phyloP scores from a whole-genome alignment of 192 early-diverging fungal species.

The Pecoramyces ruminantium region DNA sequence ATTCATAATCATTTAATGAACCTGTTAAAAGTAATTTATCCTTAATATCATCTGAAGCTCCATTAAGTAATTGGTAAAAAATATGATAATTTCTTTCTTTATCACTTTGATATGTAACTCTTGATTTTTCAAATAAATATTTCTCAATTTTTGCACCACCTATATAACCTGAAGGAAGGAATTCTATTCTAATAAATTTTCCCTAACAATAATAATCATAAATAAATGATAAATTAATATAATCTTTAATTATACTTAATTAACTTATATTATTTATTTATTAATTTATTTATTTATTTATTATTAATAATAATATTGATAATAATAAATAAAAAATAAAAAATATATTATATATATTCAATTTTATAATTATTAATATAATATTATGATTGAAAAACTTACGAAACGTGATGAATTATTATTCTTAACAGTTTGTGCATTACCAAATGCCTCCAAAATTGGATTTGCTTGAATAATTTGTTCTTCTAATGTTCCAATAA shows the following conservation, averaged over 20 bases:
- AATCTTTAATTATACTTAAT: too few relatives aligned
- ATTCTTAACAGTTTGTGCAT: slow-evolving; percentile 95
- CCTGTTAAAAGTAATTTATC: slow-evolving; percentile 61
- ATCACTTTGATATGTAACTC: slow-evolving; percentile 78
- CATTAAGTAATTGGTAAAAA: slow-evolving; percentile 93
- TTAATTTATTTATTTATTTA: too few relatives aligned
- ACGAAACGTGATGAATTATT: slow-evolving; percentile 97
- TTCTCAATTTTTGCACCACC: slow-evolving; percentile 92
- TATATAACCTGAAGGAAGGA: slow-evolving; percentile 69
- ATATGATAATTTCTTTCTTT: slow-evolving; percentile 94
- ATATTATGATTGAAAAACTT: slow-evolving; percentile 9
- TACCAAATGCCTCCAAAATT: slow-evolving; percentile 94
- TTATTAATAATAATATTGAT: too few relatives aligned
- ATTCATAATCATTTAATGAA: slow-evolving; percentile 56
- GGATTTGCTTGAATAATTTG: slow-evolving; percentile 95
- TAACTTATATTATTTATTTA: background rate
- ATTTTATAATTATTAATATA: too few relatives aligned
- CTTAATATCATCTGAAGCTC: slow-evolving; percentile 52
- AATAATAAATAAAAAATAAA: too few relatives aligned
- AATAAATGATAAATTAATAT: too few relatives aligned
- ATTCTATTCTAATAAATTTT: slow-evolving; percentile 98
- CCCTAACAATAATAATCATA: too few relatives aligned
- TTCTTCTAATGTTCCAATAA: slow-evolving; percentile 52
- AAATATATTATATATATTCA: too few relatives aligned
- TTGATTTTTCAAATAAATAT: slow-evolving; percentile 93